A percentile compares a stretch with the other conserved stretches of the same genome.
Conservation (phyloP, 2,329 filamentous ascomycete species). For the Paracamarosporium sp. region DNA sequence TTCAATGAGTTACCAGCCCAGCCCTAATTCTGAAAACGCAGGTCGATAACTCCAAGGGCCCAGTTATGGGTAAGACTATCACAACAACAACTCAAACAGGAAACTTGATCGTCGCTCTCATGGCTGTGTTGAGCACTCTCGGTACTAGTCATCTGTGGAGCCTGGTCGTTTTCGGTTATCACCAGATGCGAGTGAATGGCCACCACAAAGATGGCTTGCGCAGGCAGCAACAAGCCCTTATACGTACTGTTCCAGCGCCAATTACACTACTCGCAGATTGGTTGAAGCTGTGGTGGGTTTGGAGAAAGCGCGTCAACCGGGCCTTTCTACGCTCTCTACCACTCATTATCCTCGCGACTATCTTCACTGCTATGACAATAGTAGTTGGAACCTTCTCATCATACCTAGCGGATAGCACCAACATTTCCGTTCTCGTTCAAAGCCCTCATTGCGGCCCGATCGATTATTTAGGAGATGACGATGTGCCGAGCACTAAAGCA, state of each 20-base stretch:
- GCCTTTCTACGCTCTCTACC: neutral
- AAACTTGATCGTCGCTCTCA: conserved; percentile 23
- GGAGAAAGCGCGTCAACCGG: conserved; percentile 5
- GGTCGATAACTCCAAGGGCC: conserved; percentile 9
- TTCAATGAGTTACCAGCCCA: neutral
- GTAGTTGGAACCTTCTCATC: conserved; percentile 26
- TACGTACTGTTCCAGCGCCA: conserved; percentile 13
- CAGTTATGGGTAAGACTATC: conserved; percentile 24
- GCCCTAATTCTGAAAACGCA: no score
- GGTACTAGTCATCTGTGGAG: conserved; percentile 13
- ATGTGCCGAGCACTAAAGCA: neutral
- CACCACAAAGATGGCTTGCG: conserved; percentile 8
- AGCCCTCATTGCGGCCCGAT: neutral
- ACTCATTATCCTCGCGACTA: neutral
- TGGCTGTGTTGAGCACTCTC: conserved; percentile 18
- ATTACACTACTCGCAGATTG: conserved; percentile 8
- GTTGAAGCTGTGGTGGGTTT: conserved; percentile 11
- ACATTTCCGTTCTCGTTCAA: conserved; percentile 7
- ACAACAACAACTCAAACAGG: conserved; percentile 27
- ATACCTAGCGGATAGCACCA: conserved; percentile 15
- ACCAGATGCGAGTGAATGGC: conserved; percentile 8
- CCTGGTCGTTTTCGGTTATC: conserved; percentile 8
- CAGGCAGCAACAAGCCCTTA: conserved; percentile 15
- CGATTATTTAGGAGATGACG: neutral
- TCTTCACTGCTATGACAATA: conserved; percentile 10